Evolutionary conservation across 2,329 filamentous ascomycete genomes (phyloP).

Genomic region (Colletotrichum tabaci): DNA sequence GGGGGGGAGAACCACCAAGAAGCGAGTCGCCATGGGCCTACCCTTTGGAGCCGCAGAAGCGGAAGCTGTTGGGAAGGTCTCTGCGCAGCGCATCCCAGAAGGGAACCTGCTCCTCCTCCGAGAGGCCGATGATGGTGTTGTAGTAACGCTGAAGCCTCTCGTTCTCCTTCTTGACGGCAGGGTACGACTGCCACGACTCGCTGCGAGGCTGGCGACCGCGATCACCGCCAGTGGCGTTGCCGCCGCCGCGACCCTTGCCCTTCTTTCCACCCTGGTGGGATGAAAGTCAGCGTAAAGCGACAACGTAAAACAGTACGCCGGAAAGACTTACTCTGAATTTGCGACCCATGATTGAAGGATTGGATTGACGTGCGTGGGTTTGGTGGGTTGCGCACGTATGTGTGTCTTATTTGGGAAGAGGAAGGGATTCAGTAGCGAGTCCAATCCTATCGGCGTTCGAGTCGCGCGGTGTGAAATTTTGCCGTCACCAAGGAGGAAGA

Average conservation of each 20-base stretch:
- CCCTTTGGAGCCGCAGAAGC: constrained; percentile 96
- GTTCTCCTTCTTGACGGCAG: constrained; percentile 82
- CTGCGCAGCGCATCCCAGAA: constrained; percentile 90
- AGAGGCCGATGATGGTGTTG: constrained; percentile 80
- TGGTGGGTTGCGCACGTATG: constrained; percentile 24
- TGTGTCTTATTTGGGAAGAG: constrained; percentile 7
- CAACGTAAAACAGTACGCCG: background rate
- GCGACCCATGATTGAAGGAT: constrained; percentile 37
- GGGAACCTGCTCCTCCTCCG: constrained; percentile 81
- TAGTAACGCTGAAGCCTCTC: constrained; percentile 91
- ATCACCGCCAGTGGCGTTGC: constrained; percentile 24
- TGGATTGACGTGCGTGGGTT: constrained; percentile 20
- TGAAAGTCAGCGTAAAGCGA: constrained; percentile 8
- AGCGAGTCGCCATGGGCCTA: constrained; percentile 54
- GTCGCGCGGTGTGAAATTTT: constrained; percentile 41
- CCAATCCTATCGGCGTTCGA: constrained; percentile 4
- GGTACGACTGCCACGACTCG: constrained; percentile 55
- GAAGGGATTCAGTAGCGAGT: constrained; percentile 8
- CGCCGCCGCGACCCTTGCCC: constrained; percentile 36
- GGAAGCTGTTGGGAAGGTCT: constrained; percentile 96
- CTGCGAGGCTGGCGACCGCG: constrained; percentile 41
- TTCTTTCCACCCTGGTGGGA: constrained; percentile 33
- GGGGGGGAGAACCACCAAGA: background rate
- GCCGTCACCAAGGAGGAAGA: constrained; percentile 13
- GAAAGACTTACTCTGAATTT: constrained; percentile 37